phyloP scores from a whole-genome alignment of 2,329 filamentous ascomycete genomes.

The Exophiala lecanii-corni region DNA sequence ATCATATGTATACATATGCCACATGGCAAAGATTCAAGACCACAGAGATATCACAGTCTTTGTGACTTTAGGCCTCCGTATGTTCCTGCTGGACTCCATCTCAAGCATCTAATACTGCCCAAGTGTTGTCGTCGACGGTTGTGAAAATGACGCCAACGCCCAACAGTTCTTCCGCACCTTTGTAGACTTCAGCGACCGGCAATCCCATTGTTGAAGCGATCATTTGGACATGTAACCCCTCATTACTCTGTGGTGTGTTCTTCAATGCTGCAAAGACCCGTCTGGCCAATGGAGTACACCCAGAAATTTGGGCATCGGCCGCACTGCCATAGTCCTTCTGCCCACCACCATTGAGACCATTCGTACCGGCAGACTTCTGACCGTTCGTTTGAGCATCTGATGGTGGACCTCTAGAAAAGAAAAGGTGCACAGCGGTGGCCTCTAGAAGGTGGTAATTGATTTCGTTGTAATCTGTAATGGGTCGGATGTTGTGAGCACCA shows the following conservation, averaged over 20 bases:
- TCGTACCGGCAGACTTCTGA: constrained; percentile 32
- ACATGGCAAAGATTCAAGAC: too few species aligned
- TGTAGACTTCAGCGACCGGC: constrained; percentile 64
- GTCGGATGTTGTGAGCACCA: constrained; percentile 72
- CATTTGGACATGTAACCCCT: constrained; percentile 76
- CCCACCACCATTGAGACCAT: constrained; percentile 32
- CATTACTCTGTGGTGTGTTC: constrained; percentile 65
- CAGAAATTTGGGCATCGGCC: constrained; percentile 36
- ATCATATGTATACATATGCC: constrained; percentile 2
- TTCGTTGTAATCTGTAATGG: constrained; percentile 82
- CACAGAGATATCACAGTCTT: too few species aligned
- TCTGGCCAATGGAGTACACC: constrained; percentile 55
- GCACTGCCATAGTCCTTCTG: constrained; percentile 28
- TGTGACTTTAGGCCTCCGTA: too few species aligned
- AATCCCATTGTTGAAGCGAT: constrained; percentile 65
- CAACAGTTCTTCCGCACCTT: constrained; percentile 76
- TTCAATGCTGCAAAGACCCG: constrained; percentile 69
- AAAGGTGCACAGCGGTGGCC: constrained; percentile 80
- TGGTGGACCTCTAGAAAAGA: constrained; percentile 67
- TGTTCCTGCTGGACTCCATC: too few species aligned
- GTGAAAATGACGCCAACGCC: constrained; percentile 74
- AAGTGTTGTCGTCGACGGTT: constrained; percentile 89
- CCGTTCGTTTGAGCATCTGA: constrained; percentile 39
- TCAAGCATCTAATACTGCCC: constrained; percentile 66
- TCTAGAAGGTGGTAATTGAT: constrained; percentile 89